These are phyloP conservation scores for Colletotrichum limetticola DNA, from an alignment of 2,329 filamentous ascomycete species.

Conservation along the genomic window DNA sequence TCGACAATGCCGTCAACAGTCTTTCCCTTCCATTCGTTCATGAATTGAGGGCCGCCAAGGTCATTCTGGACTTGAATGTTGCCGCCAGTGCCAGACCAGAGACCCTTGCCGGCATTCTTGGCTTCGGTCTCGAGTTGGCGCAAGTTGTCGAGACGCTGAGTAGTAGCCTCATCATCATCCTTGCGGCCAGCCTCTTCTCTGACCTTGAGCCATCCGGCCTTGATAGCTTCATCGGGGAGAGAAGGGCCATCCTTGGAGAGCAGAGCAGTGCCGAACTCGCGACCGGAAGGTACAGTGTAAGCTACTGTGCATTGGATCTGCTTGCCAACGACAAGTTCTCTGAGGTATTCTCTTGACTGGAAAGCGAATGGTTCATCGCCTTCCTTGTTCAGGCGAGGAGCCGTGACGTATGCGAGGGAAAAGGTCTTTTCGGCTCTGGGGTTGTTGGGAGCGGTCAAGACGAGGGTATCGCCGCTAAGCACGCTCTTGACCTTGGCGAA, in stretches of 20 bases:
- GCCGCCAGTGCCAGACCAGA: slow-evolving; percentile 77
- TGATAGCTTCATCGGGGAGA: slow-evolving; percentile 84
- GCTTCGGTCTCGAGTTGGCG: slow-evolving; percentile 82
- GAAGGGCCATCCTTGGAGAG: slow-evolving; percentile 78
- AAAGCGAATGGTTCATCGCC: slow-evolving; percentile 94
- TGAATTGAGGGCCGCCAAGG: slow-evolving; percentile 80
- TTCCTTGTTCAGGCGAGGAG: slow-evolving; percentile 86
- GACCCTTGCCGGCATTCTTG: slow-evolving; percentile 80
- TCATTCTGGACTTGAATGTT: slow-evolving; percentile 85
- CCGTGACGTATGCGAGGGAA: slow-evolving; percentile 91
- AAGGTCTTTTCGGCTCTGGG: slow-evolving; percentile 85
- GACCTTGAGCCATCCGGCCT: slow-evolving; percentile 92
- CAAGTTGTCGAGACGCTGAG: slow-evolving; percentile 79
- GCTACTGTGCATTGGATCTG: slow-evolving; percentile 84
- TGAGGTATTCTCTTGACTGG: slow-evolving; percentile 92
- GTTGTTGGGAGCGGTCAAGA: slow-evolving; percentile 85
- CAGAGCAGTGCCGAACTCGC: slow-evolving; percentile 86
- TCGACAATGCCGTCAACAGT: slow-evolving; percentile 88
- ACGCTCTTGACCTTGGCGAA: slow-evolving; percentile 90
- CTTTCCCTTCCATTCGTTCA: slow-evolving; percentile 87
- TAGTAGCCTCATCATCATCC: slow-evolving; percentile 83
- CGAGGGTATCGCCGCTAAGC: slow-evolving; percentile 90
- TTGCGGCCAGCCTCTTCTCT: slow-evolving; percentile 94
- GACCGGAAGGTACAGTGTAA: slow-evolving; percentile 87
- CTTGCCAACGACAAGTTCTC: slow-evolving; percentile 86